Percentiles rank a stretch among this genome's conserved stretches.
These are phyloP conservation scores for Podila clonocystis DNA, from an alignment of 192 early-diverging fungal genomes.

Conservation along the genomic window DNA sequence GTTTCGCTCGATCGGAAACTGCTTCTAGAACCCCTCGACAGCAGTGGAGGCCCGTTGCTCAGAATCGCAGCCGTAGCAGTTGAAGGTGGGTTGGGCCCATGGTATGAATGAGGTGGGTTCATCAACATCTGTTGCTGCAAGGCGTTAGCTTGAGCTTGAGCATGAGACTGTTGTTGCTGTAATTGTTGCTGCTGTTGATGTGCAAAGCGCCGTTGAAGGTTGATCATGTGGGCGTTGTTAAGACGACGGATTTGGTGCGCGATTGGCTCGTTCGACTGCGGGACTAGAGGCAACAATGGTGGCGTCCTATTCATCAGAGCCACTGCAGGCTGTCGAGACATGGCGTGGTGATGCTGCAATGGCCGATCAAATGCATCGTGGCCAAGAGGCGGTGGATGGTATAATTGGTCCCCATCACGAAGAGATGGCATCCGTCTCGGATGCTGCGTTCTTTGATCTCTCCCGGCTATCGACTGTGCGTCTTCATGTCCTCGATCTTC, in stretches of 20 bases:
- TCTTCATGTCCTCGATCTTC: background rate
- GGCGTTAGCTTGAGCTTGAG: background rate
- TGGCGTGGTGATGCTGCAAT: background rate
- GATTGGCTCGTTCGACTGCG: conserved; percentile 25
- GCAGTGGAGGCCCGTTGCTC: conserved; percentile 6
- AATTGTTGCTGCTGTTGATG: conserved; percentile 14
- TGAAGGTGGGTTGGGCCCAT: background rate
- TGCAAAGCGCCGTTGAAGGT: conserved; percentile 20
- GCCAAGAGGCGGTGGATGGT: background rate
- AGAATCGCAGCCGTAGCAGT: background rate
- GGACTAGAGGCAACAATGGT: conserved; percentile 9
- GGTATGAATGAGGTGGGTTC: background rate
- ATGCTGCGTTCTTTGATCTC: too few relatives aligned
- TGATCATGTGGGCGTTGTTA: conserved; percentile 12
- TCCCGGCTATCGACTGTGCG: background rate
- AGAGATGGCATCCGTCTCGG: too few relatives aligned
- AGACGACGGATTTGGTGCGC: conserved; percentile 28
- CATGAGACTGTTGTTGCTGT: conserved; percentile 12
- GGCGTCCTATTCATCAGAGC: conserved; percentile 31
- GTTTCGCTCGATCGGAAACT: conserved; percentile 28
- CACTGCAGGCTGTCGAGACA: conserved; percentile 5
- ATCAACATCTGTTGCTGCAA: background rate
- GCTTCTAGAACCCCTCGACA: conserved; percentile 5
- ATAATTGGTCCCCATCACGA: too few relatives aligned
- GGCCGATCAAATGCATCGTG: background rate